A percentile compares a stretch with the other conserved stretches of the same genome.
phyloP scores from a whole-genome alignment of 768 basidiomycete species.

The Serpula lacrymans region DNA sequence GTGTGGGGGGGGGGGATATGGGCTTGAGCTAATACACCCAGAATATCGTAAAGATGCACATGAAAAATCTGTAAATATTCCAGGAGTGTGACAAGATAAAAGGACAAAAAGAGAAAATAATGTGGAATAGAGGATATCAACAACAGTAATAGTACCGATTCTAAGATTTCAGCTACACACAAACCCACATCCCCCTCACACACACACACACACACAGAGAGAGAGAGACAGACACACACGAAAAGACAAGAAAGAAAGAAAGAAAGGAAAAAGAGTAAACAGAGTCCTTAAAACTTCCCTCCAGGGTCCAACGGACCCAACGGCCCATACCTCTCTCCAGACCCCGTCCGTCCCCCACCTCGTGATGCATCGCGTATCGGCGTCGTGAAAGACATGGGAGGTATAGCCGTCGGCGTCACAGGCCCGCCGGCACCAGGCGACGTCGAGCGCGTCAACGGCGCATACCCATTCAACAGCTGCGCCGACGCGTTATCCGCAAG shows the following conservation, averaged over 20 bases:
- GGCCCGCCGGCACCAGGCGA: constrained; percentile 35
- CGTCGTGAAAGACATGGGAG: constrained; percentile 32
- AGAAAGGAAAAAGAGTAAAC: constrained; percentile 12
- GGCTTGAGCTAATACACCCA: too few relatives aligned
- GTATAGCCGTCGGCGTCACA: constrained; percentile 26
- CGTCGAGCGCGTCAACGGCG: constrained; percentile 48
- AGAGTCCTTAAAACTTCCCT: constrained; percentile 42
- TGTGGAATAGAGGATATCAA: too few relatives aligned
- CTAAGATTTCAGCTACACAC: too few relatives aligned
- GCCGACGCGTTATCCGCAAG: constrained; percentile 50
- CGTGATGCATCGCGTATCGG: constrained; percentile 39
- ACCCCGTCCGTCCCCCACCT: constrained; percentile 31
- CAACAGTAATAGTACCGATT: too few relatives aligned
- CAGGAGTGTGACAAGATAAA: too few relatives aligned
- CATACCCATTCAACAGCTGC: constrained; percentile 42
- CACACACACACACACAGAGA: too few relatives aligned
- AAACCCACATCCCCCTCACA: too few relatives aligned
- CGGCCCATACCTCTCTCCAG: constrained; percentile 42
- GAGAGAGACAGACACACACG: constrained; percentile 32
- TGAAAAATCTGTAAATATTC: too few relatives aligned
- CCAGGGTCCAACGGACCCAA: constrained; percentile 62
- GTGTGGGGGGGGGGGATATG: too few relatives aligned
- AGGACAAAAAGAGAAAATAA: too few relatives aligned
- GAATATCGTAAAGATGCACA: too few relatives aligned
- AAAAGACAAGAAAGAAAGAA: constrained; percentile 19